Evolutionary conservation across 2,329 filamentous ascomycete species (phyloP).

Genomic region (Alternaria sp.): DNA sequence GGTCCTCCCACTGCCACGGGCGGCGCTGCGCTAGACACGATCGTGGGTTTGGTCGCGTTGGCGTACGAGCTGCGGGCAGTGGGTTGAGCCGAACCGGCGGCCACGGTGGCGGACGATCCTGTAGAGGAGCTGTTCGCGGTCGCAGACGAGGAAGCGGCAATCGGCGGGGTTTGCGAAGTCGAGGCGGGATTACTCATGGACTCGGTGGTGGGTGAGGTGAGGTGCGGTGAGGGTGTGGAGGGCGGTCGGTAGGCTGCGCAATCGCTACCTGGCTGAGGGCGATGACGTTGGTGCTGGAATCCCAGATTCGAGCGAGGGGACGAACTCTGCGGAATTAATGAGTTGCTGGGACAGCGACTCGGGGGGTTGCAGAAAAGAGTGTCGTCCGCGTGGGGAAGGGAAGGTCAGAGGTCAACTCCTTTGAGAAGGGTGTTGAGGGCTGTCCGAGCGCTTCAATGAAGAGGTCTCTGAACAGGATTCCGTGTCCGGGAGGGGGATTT

Average conservation of each 20-base stretch:
- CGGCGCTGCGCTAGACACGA: slow-evolving; percentile 59
- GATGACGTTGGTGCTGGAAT: slow-evolving; percentile 33
- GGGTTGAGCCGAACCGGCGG: slow-evolving; percentile 62
- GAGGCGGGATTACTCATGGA: slow-evolving; percentile 66
- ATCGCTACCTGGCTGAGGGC: slow-evolving; percentile 16
- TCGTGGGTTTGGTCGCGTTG: slow-evolving; percentile 63
- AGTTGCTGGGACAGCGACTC: slow-evolving; percentile 36
- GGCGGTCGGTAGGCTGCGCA: slow-evolving; percentile 19
- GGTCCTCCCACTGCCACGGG: slow-evolving; percentile 62
- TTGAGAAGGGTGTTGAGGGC: slow-evolving; percentile 40
- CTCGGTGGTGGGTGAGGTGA: slow-evolving; percentile 23
- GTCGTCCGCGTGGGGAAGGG: slow-evolving; percentile 27
- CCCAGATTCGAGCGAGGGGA: slow-evolving; percentile 37
- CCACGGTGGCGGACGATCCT: slow-evolving; percentile 58
- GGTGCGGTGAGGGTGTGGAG: not conserved
- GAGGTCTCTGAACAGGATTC: slow-evolving; percentile 38
- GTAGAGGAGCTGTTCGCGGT: slow-evolving; percentile 56
- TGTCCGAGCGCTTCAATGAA: slow-evolving; percentile 43
- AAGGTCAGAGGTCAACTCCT: slow-evolving; percentile 33
- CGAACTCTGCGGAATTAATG: slow-evolving; percentile 30
- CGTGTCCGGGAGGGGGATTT: slow-evolving; percentile 36
- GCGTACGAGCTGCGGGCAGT: slow-evolving; percentile 66
- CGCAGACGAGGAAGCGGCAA: slow-evolving; percentile 56
- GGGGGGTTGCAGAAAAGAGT: slow-evolving; percentile 34
- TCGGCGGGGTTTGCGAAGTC: slow-evolving; percentile 57